phyloP scores from a whole-genome alignment of 2,329 filamentous ascomycete genomes.

The Leptosphaerulina australis region DNA sequence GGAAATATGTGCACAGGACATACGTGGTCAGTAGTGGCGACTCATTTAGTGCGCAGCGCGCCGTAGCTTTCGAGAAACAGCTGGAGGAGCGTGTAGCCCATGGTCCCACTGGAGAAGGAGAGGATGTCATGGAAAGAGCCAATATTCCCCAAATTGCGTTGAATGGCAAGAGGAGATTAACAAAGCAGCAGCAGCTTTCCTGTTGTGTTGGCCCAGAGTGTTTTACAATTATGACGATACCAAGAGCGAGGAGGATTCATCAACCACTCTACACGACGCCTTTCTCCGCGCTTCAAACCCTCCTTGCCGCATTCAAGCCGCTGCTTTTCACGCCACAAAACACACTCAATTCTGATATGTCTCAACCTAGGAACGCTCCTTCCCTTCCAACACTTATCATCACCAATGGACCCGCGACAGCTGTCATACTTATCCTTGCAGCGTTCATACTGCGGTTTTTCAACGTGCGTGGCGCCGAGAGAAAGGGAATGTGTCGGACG shows the following conservation, averaged over 20 bases:
- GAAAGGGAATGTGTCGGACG: constrained; percentile 66
- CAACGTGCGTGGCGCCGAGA: constrained; percentile 45
- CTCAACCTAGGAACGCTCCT: constrained; percentile 32
- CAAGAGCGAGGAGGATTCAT: constrained; percentile 79
- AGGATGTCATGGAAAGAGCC: neutral
- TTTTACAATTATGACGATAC: constrained; percentile 71
- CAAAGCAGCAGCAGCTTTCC: constrained; percentile 3
- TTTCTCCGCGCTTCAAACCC: constrained; percentile 68
- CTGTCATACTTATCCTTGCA: constrained; percentile 73
- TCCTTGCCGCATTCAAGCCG: constrained; percentile 66
- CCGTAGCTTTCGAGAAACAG: constrained; percentile 66
- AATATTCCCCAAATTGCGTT: constrained; percentile 3
- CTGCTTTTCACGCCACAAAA: constrained; percentile 52
- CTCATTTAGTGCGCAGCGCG: constrained; percentile 68
- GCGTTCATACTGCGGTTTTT: constrained; percentile 62
- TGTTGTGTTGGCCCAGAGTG: constrained; percentile 43
- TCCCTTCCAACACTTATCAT: constrained; percentile 63
- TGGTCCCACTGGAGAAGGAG: constrained; percentile 2
- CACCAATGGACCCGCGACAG: constrained; percentile 88
- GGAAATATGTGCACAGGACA: constrained; percentile 67
- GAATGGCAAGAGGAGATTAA: neutral
- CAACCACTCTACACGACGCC: constrained; percentile 79
- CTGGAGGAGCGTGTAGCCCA: constrained; percentile 29
- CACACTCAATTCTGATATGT: no score
- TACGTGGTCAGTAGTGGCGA: constrained; percentile 85